Evolutionary conservation across 495 filamentous ascomycete genomes (phyloP).

Genomic region (Mycothermus thermophilus): DNA sequence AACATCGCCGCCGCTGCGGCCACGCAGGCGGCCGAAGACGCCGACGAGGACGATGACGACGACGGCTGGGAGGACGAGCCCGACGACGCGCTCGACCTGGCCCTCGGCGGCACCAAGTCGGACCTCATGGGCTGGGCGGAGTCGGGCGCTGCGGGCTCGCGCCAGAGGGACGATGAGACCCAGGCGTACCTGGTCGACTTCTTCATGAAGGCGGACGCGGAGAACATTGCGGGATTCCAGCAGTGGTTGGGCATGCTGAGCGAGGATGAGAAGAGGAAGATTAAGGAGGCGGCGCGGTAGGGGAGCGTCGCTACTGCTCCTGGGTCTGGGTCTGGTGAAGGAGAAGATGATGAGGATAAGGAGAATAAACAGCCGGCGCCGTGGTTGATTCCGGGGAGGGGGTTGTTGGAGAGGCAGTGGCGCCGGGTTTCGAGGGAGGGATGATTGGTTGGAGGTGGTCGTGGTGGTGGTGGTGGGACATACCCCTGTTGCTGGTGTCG

Average conservation of each 20-base stretch:
- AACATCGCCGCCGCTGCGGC: slow-evolving; percentile 40
- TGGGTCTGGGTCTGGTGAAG: too few relatives aligned
- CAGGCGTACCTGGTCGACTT: slow-evolving; percentile 71
- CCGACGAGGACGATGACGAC: slow-evolving; percentile 47
- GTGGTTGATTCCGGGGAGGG: too few relatives aligned
- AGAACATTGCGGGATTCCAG: slow-evolving; percentile 59
- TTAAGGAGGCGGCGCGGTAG: slow-evolving; percentile 31
- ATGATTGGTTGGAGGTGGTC: too few relatives aligned
- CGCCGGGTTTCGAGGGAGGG: too few relatives aligned
- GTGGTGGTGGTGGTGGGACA: too few relatives aligned
- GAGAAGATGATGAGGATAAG: neutral
- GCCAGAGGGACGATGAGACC: slow-evolving; percentile 81
- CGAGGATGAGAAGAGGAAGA: slow-evolving; percentile 59
- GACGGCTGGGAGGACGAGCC: slow-evolving; percentile 83
- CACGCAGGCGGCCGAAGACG: slow-evolving; percentile 35
- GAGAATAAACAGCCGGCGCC: too few relatives aligned
- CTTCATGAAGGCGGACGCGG: slow-evolving; percentile 53
- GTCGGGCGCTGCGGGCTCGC: slow-evolving; percentile 36
- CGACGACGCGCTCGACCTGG: slow-evolving; percentile 58
- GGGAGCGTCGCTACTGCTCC: neutral
- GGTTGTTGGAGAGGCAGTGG: too few relatives aligned
- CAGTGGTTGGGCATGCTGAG: slow-evolving; percentile 57
- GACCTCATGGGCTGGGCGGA: slow-evolving; percentile 71
- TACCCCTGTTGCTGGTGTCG: too few relatives aligned
- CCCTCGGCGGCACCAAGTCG: slow-evolving; percentile 46